A percentile compares a stretch with the other conserved stretches of the same genome.
phyloP scores from a whole-genome alignment of 2,329 filamentous ascomycete genomes.

The Corniculantispora saksenae region DNA sequence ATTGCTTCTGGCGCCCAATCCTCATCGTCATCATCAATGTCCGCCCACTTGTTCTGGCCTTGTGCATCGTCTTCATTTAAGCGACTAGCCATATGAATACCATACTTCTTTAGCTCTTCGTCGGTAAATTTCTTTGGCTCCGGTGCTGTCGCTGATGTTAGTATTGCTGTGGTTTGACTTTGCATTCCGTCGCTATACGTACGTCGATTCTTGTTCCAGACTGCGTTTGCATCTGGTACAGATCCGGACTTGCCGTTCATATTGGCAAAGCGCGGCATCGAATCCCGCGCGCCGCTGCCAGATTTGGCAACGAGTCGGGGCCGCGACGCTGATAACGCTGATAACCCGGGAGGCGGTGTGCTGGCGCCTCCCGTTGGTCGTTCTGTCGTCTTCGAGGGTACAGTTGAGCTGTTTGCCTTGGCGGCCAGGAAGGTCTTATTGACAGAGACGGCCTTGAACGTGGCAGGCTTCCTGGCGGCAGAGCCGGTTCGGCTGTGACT shows the following conservation, averaged over 20 bases:
- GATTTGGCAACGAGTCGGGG: constrained; percentile 77
- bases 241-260: constrained; percentile 54
- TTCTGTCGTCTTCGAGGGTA: constrained; percentile 52
- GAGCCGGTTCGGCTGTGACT: constrained; percentile 60
- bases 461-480: constrained; percentile 70
- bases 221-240: constrained; percentile 70
- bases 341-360: constrained; percentile 47
- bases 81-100: constrained; percentile 80
- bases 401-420: constrained; percentile 54
- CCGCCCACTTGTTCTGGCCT: constrained; percentile 83
- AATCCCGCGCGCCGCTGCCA: constrained; percentile 60
- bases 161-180: constrained; percentile 10
- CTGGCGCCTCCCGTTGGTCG: constrained; percentile 50
- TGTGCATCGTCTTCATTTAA: constrained; percentile 72
- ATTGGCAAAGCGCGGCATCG: constrained; percentile 44
- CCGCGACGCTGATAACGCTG: constrained; percentile 55
- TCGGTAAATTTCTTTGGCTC: constrained; percentile 83
- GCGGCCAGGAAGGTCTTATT: constrained; percentile 82
- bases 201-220: constrained; percentile 91
- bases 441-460: constrained; percentile 83
- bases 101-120: constrained; percentile 83
- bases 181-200: constrained; percentile 36
- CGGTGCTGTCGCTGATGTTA: constrained; percentile 50
- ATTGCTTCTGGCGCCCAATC: constrained; percentile 85
- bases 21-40: constrained; percentile 86